Percentiles rank a stretch among this genome's conserved stretches.
Evolutionary conservation across 2,329 filamentous ascomycete species (phyloP).

Genomic region (Dryadomyces quercivorus): DNA sequence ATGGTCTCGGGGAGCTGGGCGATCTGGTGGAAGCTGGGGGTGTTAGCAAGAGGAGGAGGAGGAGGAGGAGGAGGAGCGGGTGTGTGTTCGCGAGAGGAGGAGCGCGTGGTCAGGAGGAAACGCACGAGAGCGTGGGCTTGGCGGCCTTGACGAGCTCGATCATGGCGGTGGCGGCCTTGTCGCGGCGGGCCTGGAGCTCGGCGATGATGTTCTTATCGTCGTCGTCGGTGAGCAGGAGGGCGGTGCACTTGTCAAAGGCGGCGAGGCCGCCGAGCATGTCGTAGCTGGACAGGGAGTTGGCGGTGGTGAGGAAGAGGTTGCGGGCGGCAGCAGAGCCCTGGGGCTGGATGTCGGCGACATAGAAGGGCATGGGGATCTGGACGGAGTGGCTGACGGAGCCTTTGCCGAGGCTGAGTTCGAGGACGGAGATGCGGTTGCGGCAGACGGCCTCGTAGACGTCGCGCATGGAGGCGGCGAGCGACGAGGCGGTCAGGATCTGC

Average conservation of each 20-base stretch:
- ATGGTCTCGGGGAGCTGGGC: conserved; percentile 48
- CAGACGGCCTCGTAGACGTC: conserved; percentile 74
- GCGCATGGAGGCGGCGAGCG: conserved; percentile 69
- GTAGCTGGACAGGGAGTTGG: conserved; percentile 60
- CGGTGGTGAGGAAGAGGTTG: conserved; percentile 78
- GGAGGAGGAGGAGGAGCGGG: no score
- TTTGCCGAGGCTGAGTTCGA: conserved; percentile 56
- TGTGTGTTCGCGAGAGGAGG: no score
- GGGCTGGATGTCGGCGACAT: conserved; percentile 60
- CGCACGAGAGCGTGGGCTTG: conserved; percentile 50
- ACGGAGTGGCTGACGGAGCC: conserved; percentile 49
- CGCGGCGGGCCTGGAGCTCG: conserved; percentile 64
- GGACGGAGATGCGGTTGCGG: conserved; percentile 72
- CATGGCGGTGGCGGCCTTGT: conserved; percentile 64
- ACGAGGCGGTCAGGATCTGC: conserved; percentile 59
- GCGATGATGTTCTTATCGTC: conserved; percentile 64
- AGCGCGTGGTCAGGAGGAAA: background rate
- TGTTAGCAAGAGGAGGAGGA: background rate
- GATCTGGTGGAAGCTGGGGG: conserved; percentile 47
- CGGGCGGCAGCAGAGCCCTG: conserved; percentile 52
- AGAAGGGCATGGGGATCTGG: conserved; percentile 54
- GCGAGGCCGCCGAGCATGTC: conserved; percentile 54
- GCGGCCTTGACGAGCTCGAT: conserved; percentile 71
- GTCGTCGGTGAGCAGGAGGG: conserved; percentile 72
- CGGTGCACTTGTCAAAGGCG: conserved; percentile 75